Base-by-base conservation (phyloP, 2,329 filamentous ascomycete species). In the Blastomyces emzantsi region DNA sequence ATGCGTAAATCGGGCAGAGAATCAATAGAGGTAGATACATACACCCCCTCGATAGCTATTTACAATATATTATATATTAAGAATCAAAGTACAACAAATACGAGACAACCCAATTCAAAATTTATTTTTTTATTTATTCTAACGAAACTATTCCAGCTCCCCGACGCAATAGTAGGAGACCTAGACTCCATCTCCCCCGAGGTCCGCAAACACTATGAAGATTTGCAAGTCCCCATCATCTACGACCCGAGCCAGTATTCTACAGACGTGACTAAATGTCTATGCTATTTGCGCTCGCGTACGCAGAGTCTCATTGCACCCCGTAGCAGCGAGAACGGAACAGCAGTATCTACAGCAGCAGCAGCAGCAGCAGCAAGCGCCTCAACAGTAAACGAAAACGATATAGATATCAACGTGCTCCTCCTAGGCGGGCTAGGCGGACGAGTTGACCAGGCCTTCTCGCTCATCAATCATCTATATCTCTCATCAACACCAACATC, bases 191-290 rank as follows among this genome's bases (percentile, higher is more conserved):
- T 97, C 22, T 78, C 78, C 2, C 79, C 84, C 11, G 76, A 84
- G 15, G 83, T 89, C 13, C 81, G 81, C 61, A 70, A 81, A n/a
- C 88, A 89, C 75, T 96, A 92, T 76, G 79, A 82, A 43, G 77
- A 80, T 28, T 80, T 82, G 61, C 74, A 80, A 36, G 83, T 90
- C 1, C 72, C 80, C 15, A 80, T 97, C 62, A 81, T 90, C 67
- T 79, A 86, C 69, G 86, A 93, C 67, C 74, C 81, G n/a, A 90
- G 95, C 72, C 90, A 97, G 75, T 85, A 95, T 69, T 89, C 87
- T 25, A 96, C 94, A 36, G 94, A 99, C 75, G 96, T 97, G 70
- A 87, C 84, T 69, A 99, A 99, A 79, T 90, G 86, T 70, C 83
- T 89, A 68, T 80, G 75, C 67, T 87, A 82, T 76, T 82, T 86